Conservation (phyloP, 2,329 filamentous ascomycete species). For the Calonectria hongkongensis region DNA sequence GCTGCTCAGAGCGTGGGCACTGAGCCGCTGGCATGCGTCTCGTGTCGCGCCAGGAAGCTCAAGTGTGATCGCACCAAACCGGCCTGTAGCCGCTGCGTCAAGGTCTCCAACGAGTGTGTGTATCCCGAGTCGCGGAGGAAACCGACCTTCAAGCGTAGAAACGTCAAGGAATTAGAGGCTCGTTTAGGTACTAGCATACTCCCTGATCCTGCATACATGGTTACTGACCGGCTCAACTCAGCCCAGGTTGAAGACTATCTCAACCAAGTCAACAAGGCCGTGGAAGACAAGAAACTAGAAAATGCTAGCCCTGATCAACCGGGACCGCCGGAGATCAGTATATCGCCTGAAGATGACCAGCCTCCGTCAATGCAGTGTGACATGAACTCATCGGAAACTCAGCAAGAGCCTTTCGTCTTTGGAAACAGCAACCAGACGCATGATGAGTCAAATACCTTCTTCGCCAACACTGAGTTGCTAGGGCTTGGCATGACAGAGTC, state of each 20-base stretch:
- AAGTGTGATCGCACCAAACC: constrained; percentile 90
- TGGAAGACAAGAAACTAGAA: constrained; percentile 49
- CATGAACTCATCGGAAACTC: constrained; percentile 27
- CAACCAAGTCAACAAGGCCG: constrained; percentile 75
- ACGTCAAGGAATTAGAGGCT: constrained; percentile 93
- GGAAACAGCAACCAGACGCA: constrained; percentile 40
- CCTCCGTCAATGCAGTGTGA: constrained; percentile 24
- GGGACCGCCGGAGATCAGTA: constrained; percentile 41
- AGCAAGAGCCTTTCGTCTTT: constrained; percentile 43
- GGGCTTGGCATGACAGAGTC: constrained; percentile 88
- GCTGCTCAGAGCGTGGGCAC: constrained; percentile 45
- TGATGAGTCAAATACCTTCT: constrained; percentile 36
- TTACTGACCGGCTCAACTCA: constrained; percentile 58
- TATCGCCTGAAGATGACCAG: constrained; percentile 25
- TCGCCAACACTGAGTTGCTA: constrained; percentile 72
- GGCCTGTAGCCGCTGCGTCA: constrained; percentile 85
- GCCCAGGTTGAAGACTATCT: constrained; percentile 89
- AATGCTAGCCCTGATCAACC: constrained; percentile 52
- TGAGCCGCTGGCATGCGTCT: constrained; percentile 83
- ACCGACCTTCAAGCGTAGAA: constrained; percentile 89
- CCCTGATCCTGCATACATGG: background rate
- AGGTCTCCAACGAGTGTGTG: constrained; percentile 84
- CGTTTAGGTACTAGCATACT: constrained; percentile 79
- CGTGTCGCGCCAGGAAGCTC: constrained; percentile 89
- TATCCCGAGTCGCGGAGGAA: constrained; percentile 94